These are phyloP conservation scores for Candida sanyaensis DNA, from an alignment of 1,139 yeast genomes.

Conservation along the genomic window DNA sequence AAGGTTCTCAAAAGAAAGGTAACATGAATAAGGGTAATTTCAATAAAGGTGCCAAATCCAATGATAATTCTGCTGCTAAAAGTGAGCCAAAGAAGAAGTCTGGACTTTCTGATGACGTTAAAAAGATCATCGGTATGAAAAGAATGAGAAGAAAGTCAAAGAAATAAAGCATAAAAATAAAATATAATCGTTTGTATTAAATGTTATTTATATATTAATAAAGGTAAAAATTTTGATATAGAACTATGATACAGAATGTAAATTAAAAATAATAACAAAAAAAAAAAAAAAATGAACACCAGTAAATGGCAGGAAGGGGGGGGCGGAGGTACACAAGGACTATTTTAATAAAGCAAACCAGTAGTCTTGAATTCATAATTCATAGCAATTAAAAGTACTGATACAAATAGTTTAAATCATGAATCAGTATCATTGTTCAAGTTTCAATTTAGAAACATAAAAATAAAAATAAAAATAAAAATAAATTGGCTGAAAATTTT, in stretches of 20 bases:
- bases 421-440: background rate
- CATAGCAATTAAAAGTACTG: background rate
- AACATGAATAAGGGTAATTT: slow-evolving; percentile 44
- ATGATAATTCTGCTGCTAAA: slow-evolving; percentile 13
- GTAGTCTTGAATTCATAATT: background rate
- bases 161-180: slow-evolving; percentile 19
- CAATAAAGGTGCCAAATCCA: slow-evolving; percentile 17
- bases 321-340: too few species aligned
- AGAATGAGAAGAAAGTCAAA: slow-evolving; percentile 64
- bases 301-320: background rate
- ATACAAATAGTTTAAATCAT: background rate
- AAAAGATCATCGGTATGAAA: slow-evolving; percentile 65
- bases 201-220: background rate
- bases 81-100: slow-evolving; percentile 28
- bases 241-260: background rate
- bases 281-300: background rate
- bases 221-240: background rate
- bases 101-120: slow-evolving; percentile 55
- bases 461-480: too few species aligned
- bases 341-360: background rate
- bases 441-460: background rate
- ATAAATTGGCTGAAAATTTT: too few species aligned
- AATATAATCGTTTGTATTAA: background rate
- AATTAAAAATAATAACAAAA: background rate
- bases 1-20: slow-evolving; percentile 39